Base-by-base conservation (phyloP, 805 yeast species). In the Nakazawaea siamensis region DNA sequence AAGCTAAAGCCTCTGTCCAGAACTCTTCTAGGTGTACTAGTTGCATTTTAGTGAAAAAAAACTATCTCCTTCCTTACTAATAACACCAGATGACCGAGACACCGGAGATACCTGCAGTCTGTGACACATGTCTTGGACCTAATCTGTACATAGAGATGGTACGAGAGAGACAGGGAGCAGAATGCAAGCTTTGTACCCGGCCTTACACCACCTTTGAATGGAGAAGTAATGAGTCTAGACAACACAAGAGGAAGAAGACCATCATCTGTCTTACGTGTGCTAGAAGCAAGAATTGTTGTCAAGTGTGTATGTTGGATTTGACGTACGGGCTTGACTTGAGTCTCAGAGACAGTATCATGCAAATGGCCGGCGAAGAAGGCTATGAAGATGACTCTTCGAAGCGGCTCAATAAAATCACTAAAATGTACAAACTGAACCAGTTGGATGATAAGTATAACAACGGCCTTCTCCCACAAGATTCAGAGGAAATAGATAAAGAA, bases 131-230 rank as follows among this genome's bases (percentile, higher is more conserved):
- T 52, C 59, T 85, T 18, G 96, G 96, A 0, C 48, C 66, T 0
- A 70, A 75, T 35, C 70, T 75, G 15, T 73, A 78, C 44, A 48
- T 80, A n/a, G 73, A 82, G 35, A 74, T 88, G 81, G 67, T 75
- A 2, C 67, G 81, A 43, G 87, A 82, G 39, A 58, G 58, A 10
- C 58, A 69, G 35, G 95, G 95, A 1, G 80, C 71, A n/a, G 81
- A 82, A 51, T 90, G 97, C 53, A 79, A 80, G 51, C 58, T 82
- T 12, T 90, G 97, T 51, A 80, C 94, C 0, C 58, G 94, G 32
- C 87, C 95, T 1, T 90, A 80, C 60, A 79, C 88, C 0, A 77
- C 80, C 1, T 90, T 73, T 51, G 69, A 80, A 37, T 85, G 95
- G 95, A 57, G 60, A 31, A 11, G n/a, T 11, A 5, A 17, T 4